Evolutionary conservation across 805 yeast species (phyloP), one percentile per base, ranked within the genome.

Genomic region (Sugiyamaella boreocaroliniensis): DNA sequence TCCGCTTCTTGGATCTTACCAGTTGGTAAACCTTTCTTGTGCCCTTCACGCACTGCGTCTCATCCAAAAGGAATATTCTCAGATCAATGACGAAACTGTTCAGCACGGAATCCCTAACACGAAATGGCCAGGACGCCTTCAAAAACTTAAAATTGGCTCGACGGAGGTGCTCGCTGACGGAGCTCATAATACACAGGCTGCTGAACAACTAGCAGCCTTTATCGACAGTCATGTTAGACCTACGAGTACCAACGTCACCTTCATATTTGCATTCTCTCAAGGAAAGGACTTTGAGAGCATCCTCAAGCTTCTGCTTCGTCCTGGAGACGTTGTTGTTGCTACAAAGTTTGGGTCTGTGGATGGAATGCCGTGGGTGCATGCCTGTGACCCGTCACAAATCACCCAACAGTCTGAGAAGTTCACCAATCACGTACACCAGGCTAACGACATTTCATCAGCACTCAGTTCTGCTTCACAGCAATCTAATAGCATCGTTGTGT

Each of bases 311-410:
- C 67, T 88, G 1, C 64, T 86, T 2, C 64, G 66, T 6, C 61
- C 71, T 0, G 63, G 67, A 0, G 97, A 89, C 61, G 66, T 70
- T 2, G 77, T 90, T 0, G 68, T 84, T 1, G 76, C 83, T 0
- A 81, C 92, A 0, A 64, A 71, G 32, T 93, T 90, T 64, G 77
- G 82, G 1, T 61, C 70, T 1, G 92, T 95, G 0, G 90, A 84
- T 12, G 85, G 88, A 0, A 93, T 93, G 99, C 97, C 98, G 0
- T 93, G 98, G 98, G 81, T 93, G 4, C 62, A 73, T 43, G 70
- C 90, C 1, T 74, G 72, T 56, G 61, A 64, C 3, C 62, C 72
- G 12, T 41, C 44, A n/a, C 16, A 41, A 11, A 41, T 41, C 14
- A 11, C 9, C 12, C 16, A 41, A 11, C 44, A 41, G 16, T 41